Conservation (phyloP, 2,329 filamentous ascomycete genomes). For the Penicillium digitatum region DNA sequence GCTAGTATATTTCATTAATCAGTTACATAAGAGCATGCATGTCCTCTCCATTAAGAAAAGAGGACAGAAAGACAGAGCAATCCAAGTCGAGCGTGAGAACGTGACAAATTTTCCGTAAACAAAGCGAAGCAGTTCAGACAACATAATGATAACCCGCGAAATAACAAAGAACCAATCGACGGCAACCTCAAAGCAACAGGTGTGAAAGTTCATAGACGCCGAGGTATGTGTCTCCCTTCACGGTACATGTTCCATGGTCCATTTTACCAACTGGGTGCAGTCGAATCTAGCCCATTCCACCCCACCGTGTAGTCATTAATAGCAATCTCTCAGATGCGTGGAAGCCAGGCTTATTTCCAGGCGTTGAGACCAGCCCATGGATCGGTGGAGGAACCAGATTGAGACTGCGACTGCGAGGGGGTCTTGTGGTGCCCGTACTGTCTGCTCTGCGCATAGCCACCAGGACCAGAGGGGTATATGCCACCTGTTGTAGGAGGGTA, state of each 20-base stretch:
- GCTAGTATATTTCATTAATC: slow-evolving; percentile 8
- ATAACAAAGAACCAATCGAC: neutral
- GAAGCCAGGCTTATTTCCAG: slow-evolving; percentile 54
- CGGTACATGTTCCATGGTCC: neutral
- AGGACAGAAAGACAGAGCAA: neutral
- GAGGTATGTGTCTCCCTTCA: slow-evolving; percentile 13
- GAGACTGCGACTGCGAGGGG: slow-evolving; percentile 36
- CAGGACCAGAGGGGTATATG: slow-evolving; percentile 53
- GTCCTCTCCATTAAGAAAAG: neutral
- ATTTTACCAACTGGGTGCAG: neutral
- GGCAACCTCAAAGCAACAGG: neutral
- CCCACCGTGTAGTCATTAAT: neutral
- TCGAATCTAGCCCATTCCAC: neutral
- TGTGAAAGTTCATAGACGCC: slow-evolving; percentile 16
- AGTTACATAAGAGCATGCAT: slow-evolving; percentile 9
- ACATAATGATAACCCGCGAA: neutral
- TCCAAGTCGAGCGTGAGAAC: neutral
- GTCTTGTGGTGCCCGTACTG: slow-evolving; percentile 40
- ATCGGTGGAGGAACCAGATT: slow-evolving; percentile 45
- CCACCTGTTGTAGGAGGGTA: slow-evolving; percentile 44
- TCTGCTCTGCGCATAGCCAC: slow-evolving; percentile 53
- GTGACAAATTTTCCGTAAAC: neutral
- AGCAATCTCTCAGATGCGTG: neutral
- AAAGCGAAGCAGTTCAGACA: neutral
- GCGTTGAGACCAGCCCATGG: slow-evolving; percentile 68